Base-by-base conservation (phyloP, 805 yeast species). In the Peterozyma xylosa region DNA sequence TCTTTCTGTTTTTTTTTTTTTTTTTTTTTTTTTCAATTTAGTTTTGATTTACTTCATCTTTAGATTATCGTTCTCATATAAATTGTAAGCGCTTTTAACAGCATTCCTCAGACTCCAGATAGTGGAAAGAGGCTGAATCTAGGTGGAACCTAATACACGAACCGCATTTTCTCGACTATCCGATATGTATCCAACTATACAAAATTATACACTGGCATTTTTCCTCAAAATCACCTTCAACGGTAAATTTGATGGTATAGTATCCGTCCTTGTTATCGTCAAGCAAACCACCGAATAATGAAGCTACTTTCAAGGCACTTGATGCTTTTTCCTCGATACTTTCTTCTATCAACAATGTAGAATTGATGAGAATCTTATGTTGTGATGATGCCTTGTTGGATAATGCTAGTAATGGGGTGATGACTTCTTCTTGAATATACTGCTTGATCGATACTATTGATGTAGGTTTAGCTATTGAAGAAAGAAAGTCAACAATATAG, bases 211-310 rank as follows among this genome's bases (percentile, higher is more conserved):
- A 21, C 7, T 21, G 27, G 7, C 27, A 21, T 21, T 4, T 21
- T 21, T 21, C 27, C 17, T 37, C 32, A 21, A 33, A n/a, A 1
- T 13, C 39, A 2, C 27, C 45, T 11, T 45, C 49, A 11, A 33
- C 38, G 6, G 45, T 47, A 13, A 62, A 47, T 42, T 57, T 51
- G 14, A 65, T 37, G 3, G 56, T 54, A 11, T 59, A 50, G 42
- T 59, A 67, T 3, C 74, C 74, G 49, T 69, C 74, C 41, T 54
- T 64, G 11, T 47, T 54, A 2, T 54, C 45, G 38, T 69, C 72
- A 73, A 73, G 68, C 2, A 61, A 59, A 3, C 70, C 66, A 10
- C 65, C 67, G 37, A 66, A 37, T 7, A 7, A 21, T 4, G 27
- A 21, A 21, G 27, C 27, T 21, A 21, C 27, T 21, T 21, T 21